Percentiles rank a stretch among this genome's conserved stretches.
phyloP scores from a whole-genome alignment of 208 protist species.

The Trypanosoma congolense region DNA sequence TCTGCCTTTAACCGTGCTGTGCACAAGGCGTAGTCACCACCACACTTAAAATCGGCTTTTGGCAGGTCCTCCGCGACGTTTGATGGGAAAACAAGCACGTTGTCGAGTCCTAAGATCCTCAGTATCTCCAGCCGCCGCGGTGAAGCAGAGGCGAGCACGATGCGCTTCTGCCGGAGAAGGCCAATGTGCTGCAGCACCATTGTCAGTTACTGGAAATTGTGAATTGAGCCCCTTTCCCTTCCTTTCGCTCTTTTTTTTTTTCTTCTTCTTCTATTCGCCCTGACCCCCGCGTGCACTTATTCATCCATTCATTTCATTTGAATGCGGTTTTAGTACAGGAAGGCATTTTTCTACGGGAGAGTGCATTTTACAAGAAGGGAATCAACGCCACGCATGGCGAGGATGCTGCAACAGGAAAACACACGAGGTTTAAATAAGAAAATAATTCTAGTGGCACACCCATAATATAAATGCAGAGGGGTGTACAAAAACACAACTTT shows the following conservation, averaged over 20 bases:
- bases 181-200: constrained; percentile 35
- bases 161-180: constrained; percentile 21
- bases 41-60: constrained; percentile 22
- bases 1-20: constrained; percentile 32
- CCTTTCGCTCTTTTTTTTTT: background rate
- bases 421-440: no score
- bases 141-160: constrained; percentile 38
- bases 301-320: no score
- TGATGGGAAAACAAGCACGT: constrained; percentile 24
- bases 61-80: constrained; percentile 31
- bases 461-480: no score
- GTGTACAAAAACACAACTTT: no score
- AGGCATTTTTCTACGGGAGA: no score
- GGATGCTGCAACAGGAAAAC: no score
- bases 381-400: no score
- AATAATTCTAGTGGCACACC: no score
- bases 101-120: constrained; percentile 17
- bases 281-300: no score
- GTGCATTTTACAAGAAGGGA: no score
- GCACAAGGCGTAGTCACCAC: constrained; percentile 28
- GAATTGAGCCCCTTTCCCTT: background rate
- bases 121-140: constrained; percentile 32
- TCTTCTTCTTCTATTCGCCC: no score
- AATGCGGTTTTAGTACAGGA: no score
- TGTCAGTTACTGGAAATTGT: background rate